Conservation (phyloP, 2,329 filamentous ascomycete species). For the Chaetomiaceae sp. region DNA sequence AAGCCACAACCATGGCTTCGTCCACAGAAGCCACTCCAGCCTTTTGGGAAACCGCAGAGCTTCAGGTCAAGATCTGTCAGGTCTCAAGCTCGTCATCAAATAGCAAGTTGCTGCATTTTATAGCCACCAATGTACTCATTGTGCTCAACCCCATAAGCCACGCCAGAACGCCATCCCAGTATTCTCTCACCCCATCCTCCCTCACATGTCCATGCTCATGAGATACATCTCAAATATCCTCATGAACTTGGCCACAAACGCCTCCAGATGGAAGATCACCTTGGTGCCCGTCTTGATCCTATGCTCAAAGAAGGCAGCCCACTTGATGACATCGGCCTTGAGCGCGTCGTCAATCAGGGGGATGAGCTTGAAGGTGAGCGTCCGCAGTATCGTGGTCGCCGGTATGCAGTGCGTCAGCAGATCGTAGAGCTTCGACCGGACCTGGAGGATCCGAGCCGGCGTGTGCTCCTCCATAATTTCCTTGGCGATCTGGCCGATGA, state of each 20-base stretch:
- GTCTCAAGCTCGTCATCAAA: too few species aligned
- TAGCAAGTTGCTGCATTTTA: too few species aligned
- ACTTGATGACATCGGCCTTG: conserved; percentile 88
- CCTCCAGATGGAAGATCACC: conserved; percentile 96
- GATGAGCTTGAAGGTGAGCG: conserved; percentile 88
- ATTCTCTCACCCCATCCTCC: not conserved
- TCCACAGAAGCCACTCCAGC: too few species aligned
- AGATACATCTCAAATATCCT: conserved; percentile 85
- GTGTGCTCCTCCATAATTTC: conserved; percentile 92
- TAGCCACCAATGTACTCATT: not conserved
- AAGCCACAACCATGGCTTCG: too few species aligned
- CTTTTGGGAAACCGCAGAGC: too few species aligned
- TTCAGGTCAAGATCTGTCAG: too few species aligned
- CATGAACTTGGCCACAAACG: conserved; percentile 99
- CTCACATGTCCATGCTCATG: conserved; percentile 76
- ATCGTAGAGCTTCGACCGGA: conserved; percentile 93
- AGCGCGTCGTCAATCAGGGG: conserved; percentile 80
- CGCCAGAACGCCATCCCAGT: not conserved
- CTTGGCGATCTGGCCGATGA: conserved; percentile 83
- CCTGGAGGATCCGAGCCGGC: conserved; percentile 80
- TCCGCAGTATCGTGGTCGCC: conserved; percentile 88
- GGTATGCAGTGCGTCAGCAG: conserved; percentile 96
- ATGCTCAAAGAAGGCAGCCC: conserved; percentile 97
- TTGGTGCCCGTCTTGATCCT: conserved; percentile 87
- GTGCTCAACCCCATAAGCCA: conserved; percentile 1